Base-by-base conservation (phyloP, 345 rosid species). In the Rhodomyrtus tomentosa region DNA sequence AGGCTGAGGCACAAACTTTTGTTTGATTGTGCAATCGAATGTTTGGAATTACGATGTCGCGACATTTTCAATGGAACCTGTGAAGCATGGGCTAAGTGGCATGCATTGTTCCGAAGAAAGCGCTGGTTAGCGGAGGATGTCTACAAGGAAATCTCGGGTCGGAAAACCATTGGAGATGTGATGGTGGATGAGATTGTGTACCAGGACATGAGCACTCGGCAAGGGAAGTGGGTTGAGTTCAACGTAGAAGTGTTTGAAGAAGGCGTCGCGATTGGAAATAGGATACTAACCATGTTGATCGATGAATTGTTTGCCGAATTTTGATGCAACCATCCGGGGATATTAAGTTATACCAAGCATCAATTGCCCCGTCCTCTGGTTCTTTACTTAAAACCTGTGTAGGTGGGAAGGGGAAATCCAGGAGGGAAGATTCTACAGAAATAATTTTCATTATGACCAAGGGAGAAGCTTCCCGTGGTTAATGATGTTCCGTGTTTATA, bases 121-220 rank as follows among this genome's bases (percentile, higher is more conserved):
- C 91, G 86, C 50, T 87, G 89, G 95, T 74, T 92, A 87, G 98
- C 94, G 1, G 93, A 91, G 83, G 94, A 93, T 86, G 83, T 94
- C 87, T 88, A 87, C 55, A 91, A 87, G 88, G 95, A 91, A 87
- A 90, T 95, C 6, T 83, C 50, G 1, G 88, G 89, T 32, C 90
- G 92, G 94, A 91, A 89, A 82, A 86, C 86, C 86, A 91, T 89
- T 90, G 92, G 93, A 74, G 97, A 92, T 55, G 52, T 88, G 89
- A 91, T 91, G 95, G 94, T 95, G 86, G 98, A 96, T 84, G 98
- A 94, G 59, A 95, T 96, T 84, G 95, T 94, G 45, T 95, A 93
- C 80, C 93, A 83, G 84, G 96, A 96, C 85, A 95, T 95, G 99
- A 92, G 91, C 90, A 87, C 87, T 29, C 55, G 22, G 48, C 49